Base-by-base conservation (phyloP, 2,329 filamentous ascomycete species). In the Ophiostoma tasmaniense region DNA sequence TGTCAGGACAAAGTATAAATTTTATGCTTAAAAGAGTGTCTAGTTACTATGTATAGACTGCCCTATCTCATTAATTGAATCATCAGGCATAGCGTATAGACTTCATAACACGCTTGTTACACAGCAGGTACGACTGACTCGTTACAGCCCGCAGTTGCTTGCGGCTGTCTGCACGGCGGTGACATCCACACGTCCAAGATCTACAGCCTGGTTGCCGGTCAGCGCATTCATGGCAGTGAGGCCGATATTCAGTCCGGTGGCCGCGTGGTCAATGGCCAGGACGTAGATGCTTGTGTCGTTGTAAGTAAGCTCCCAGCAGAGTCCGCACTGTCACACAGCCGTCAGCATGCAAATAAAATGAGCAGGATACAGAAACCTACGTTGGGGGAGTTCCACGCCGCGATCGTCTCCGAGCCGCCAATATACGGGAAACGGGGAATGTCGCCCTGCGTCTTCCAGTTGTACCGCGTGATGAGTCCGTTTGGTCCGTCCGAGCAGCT, bases 261-360 rank as follows among this genome's bases (percentile, higher is more conserved):
- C 84, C 20, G 93, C 96, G 77, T 98, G 97, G 78, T 97, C 97
- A 20, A 97, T 85, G 14, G 93, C 93, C n/a, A 97, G 83, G 67
- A 97, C 96, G 71, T 92, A 89, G 87, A 77, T 89, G 71, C 67
- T 82, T 70, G 76, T 79, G 71, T 81, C 81, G 55, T 81, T 78
- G 76, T 83, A 88, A 17, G 78, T 80, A 69, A 87, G 79, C 70
- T 78, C 74, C 81, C 83, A 89, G 81, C 87, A 89, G 37, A 80
- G 82, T 66, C 87, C 87, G 78, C 87, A 89, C 76, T 80, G 74
- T n/a, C 71, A n/a, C 20, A 13, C 20, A n/a, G 30, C 7, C 20
- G 50, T 67, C 52, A 67, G 66, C 52, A 33, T n/a, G 20, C 28
- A 14, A 20, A 35, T 22, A 35, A 45, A 35, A 39, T 20, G 42